phyloP scores from a whole-genome alignment of 73 alveolate species.

The Strombidium stylifer region DNA sequence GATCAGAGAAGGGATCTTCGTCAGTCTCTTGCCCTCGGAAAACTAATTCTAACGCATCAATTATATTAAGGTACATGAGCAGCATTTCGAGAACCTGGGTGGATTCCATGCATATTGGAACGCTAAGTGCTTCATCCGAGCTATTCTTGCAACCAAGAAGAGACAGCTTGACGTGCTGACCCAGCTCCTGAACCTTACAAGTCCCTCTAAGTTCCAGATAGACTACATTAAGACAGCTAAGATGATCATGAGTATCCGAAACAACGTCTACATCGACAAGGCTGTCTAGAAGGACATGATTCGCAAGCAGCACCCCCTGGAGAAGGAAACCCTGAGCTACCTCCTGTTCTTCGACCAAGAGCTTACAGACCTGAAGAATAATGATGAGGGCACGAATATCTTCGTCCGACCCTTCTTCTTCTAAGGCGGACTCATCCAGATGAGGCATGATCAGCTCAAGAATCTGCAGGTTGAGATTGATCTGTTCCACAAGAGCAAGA shows the following conservation, averaged over 20 bases:
- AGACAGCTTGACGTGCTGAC: too few species aligned
- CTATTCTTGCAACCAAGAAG: conserved; percentile 19
- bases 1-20: too few species aligned
- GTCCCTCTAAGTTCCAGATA: too few species aligned
- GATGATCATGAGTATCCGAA: too few species aligned
- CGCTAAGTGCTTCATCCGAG: conserved; percentile 25
- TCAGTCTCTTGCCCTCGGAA: too few species aligned
- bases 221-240: too few species aligned
- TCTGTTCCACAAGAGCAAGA: conserved; percentile 1
- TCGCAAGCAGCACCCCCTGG: conserved; percentile 19
- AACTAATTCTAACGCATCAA: conserved; percentile 3
- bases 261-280: too few species aligned
- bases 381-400: not conserved
- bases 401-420: conserved; percentile 5
- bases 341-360: conserved; percentile 10
- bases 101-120: conserved; percentile 37
- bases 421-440: conserved; percentile 22
- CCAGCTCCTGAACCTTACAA: too few species aligned
- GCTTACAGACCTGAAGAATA: not conserved
- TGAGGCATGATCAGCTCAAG: conserved; percentile 4
- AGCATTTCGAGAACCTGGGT: conserved; percentile 23
- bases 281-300: too few species aligned
- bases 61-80: not conserved
- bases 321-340: conserved; percentile 21
- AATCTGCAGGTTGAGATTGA: conserved; percentile 8